phyloP scores from a whole-genome alignment of 768 basidiomycete genomes.

The Tylopilus plumbeoviolaceoides region DNA sequence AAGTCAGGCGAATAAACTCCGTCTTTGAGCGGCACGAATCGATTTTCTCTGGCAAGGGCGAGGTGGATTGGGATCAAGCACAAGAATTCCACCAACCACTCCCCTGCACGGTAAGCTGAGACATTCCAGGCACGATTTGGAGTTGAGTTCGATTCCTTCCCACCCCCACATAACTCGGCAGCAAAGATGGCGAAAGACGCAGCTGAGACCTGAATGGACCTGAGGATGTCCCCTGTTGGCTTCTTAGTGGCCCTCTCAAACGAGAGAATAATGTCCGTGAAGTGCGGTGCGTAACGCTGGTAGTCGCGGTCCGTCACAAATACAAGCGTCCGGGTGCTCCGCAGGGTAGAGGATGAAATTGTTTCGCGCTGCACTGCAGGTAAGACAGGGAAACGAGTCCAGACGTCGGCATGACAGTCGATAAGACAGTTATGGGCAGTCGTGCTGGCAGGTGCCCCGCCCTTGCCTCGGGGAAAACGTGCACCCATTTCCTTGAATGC shows the following conservation, averaged over 20 bases:
- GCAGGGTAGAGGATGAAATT: conserved; percentile 31
- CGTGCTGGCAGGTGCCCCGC: neutral
- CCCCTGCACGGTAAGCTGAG: conserved; percentile 45
- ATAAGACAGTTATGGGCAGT: conserved; percentile 48
- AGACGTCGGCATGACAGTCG: conserved; percentile 54
- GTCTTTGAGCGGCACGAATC: conserved; percentile 59
- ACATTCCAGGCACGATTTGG: conserved; percentile 22
- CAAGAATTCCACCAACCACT: conserved; percentile 59
- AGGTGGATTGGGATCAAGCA: conserved; percentile 65
- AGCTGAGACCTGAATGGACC: conserved; percentile 34
- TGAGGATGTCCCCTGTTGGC: conserved; percentile 45
- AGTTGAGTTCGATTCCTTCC: neutral
- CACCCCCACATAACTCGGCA: conserved; percentile 6
- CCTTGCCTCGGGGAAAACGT: conserved; percentile 7
- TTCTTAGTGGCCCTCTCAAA: conserved; percentile 53
- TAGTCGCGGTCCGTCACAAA: conserved; percentile 42
- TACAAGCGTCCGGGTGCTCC: conserved; percentile 34
- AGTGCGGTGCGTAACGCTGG: conserved; percentile 38
- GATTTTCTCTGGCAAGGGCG: conserved; percentile 54
- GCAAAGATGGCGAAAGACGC: conserved; percentile 29
- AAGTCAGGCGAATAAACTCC: conserved; percentile 47
- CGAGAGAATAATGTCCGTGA: conserved; percentile 37
- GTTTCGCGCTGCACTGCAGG: conserved; percentile 48
- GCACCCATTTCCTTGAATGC: conserved; percentile 45
- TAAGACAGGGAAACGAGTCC: conserved; percentile 58